Base-by-base conservation (phyloP, 2,329 filamentous ascomycete genomes). In the Helotiales sp. region DNA sequence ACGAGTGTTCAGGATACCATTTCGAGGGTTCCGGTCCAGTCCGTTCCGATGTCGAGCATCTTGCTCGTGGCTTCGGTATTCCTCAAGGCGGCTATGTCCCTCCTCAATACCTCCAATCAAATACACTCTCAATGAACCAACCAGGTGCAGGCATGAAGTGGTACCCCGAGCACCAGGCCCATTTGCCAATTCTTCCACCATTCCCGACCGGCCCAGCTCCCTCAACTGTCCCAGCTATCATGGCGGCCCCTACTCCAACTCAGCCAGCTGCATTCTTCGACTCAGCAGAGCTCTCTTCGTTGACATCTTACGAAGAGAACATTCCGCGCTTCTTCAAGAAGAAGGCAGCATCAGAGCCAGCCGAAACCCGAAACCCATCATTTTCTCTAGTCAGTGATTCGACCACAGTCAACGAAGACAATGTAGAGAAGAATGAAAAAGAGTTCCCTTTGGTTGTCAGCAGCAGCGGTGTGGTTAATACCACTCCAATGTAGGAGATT, bases 91-190 rank as follows among this genome's bases (percentile, higher is more conserved):
- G 66, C 7, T 65, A 55, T 55, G 37, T 65, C n/a, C 62, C 52
- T 7, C 59, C 58, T n/a, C 57, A 65, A 15, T 55, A 50, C 3
- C 13, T 67, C 6, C 64, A 52, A 40, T n/a, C 54, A 6, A 64
- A 52, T 3, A 68, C 69, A 17, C 15, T 63, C 1, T n/a, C 47
- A 15, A 66, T 70, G 28, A 69, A 66, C 5, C 67, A 70, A 28
- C 54, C 63, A 37, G 70, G 70, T 26, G 52, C 67, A 4, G 71
- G 70, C 2, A 73, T 74, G 72, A 73, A 66, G 40, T 74, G 70
- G 69, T 72, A 73, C 47, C 61, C 69, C 0, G 43, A 69, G 54
- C 17, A 54, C 6, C 60, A 57, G 5, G 17, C 22, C 22, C 58
- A 50, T 22, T 17, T 58, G n/a, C 55, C 60, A 47, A 13, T 57